Conservation (phyloP, 192 early-diverging fungal genomes). For the Cladochytrium replicatum region DNA sequence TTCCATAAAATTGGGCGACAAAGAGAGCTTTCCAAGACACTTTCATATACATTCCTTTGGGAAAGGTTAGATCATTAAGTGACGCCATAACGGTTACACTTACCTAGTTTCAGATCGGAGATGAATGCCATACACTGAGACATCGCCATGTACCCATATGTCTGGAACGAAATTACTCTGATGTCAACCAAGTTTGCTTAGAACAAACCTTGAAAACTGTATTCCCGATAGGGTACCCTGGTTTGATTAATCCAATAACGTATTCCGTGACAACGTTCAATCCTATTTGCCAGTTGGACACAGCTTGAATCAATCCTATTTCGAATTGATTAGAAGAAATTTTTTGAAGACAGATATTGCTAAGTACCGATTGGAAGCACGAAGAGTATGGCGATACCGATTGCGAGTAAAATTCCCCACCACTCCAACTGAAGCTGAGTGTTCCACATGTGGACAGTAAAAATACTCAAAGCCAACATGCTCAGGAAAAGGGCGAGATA, state of each 20-base stretch:
- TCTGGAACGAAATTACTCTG: no score
- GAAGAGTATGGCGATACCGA: conserved; percentile 40
- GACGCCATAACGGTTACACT: no score
- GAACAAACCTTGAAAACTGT: conserved; percentile 86
- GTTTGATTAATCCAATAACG: conserved; percentile 66
- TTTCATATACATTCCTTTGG: no score
- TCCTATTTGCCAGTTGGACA: conserved; percentile 69
- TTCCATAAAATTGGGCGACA: conserved; percentile 60
- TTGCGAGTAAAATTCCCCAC: conserved; percentile 23
- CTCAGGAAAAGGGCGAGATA: no score
- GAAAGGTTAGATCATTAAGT: no score
- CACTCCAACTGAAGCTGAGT: conserved; percentile 18
- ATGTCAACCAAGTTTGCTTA: no score
- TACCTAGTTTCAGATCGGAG: conserved; percentile 65
- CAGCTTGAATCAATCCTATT: conserved; percentile 65
- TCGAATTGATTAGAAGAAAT: no score
- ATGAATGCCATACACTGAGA: conserved; percentile 67
- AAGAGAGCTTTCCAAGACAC: conserved; percentile 68
- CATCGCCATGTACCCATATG: conserved; percentile 69
- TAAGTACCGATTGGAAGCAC: conserved; percentile 52
- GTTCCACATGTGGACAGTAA: conserved; percentile 4
- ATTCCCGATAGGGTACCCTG: conserved; percentile 71
- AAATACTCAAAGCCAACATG: no score
- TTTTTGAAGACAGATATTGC: conserved; percentile 37
- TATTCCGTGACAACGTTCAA: conserved; percentile 79